Evolutionary conservation across 495 filamentous ascomycete genomes (phyloP), one percentile per base, ranked within the genome.

Genomic region (Rhizodiscina lignyota): DNA sequence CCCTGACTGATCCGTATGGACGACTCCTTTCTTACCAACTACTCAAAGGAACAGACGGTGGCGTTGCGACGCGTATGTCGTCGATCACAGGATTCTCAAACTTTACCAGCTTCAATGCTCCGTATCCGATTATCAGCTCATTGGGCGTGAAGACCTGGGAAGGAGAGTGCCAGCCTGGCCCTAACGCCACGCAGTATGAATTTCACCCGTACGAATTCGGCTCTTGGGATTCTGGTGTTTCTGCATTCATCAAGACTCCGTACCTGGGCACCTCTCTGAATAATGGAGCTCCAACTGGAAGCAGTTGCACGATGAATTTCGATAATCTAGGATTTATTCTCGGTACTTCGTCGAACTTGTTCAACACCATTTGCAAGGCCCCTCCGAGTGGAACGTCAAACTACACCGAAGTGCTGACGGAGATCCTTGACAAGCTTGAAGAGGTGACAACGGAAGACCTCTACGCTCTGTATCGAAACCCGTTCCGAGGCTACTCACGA

Each of bases 251-350:
- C 6, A 55, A 52, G 16, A 57, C 56, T 0, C 37, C 56, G 23
- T 64, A 60, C 42, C 52, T 70, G 5, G 66, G 62, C 8, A 56
- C 64, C 8, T 16, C 35, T 1, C 51, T 67, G 23, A 40, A 36
- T 16, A 42, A 50, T 18, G 60, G 63, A 13, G 30, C 34, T 12
- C 48, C 50, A 12, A 45, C 44, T 3, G 42, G 42, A 4, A 34
- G 40, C 19, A 49, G 39, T 2, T 70, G 66, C 41, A 49, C 54
- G 4, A 47, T 34, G 18, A 54, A 59, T 29, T 69, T 58, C 45
- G 66, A 69, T 43, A 66, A 66, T 26, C 58, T 63, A 1, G 66
- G 60, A 18, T 69, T 58, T 48, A 48, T 68, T 32, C 52, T 62
- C 11, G 66, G 63, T 22, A 61, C 64, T 21, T 48, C 48, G 18